Evolutionary conservation across 192 early-diverging fungal genomes (phyloP), one percentile per base, ranked within the genome.

Genomic region (Coemansia sp.): DNA sequence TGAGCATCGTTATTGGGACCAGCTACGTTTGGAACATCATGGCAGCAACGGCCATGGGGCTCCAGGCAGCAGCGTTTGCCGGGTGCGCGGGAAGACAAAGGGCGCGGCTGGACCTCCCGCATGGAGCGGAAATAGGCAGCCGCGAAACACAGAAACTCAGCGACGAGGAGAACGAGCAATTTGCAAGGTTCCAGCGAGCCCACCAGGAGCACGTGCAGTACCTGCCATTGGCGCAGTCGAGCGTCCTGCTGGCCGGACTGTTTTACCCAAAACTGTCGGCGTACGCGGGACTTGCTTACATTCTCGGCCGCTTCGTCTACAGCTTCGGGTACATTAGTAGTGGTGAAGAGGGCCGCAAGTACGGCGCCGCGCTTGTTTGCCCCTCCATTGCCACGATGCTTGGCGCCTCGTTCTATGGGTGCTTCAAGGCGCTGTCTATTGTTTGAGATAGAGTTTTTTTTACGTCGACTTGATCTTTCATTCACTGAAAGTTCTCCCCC

Each of bases 11-110:
- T 46, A 81, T 81, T 18, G 78, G 78, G 15, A 81, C 78, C 67
- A 73, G 70, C 71, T 81, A 81, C 61, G 78, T 81, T 19, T 81
- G 78, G 78, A 81, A 81, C 67, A 76, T 81, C 41, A 73, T 81
- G 15, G 57, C 79, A 11, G 79, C 79, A 5, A 76, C 79, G 4
- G 79, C 75, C 52, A 76, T 82, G 79, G 74, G 74, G 3, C 65
- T 82, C 43, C 79, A 82, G 42, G 63, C 79, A 6, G 79, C 74
- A 0, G 70, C 73, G 37, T 76, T 82, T 41, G 63, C 74, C 0
- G 70, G 79, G 3, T 82, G 79, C 41, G 79, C 79, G 8, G 73
- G 69, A 46, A 42, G 66, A 4, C 79, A 82, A 2, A 76, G 71
- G 65, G 26, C 43, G 12, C 67, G 74, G 0, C 68, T 82, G 11